Percentiles rank a stretch among this genome's conserved stretches.
These are phyloP conservation scores for Neospermospora avenae DNA, from an alignment of 2,329 filamentous ascomycete species.

Conservation along the genomic window DNA sequence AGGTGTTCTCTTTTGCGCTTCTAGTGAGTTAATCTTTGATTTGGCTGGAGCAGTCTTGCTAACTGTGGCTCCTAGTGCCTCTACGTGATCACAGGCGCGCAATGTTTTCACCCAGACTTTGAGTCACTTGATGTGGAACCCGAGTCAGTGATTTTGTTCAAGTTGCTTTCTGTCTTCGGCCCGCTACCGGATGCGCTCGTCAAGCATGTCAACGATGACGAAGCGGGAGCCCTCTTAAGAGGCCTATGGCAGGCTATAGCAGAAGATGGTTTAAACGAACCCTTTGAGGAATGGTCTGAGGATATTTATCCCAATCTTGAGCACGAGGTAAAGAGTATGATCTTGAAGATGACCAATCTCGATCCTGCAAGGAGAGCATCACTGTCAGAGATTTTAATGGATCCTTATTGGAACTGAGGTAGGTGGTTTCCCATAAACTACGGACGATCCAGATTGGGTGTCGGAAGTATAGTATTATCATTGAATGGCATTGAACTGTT, in stretches of 20 bases:
- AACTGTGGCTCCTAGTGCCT: slow-evolving; percentile 21
- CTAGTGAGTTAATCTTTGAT: slow-evolving; percentile 4
- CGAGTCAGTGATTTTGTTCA: slow-evolving; percentile 8
- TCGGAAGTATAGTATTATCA: too few species aligned
- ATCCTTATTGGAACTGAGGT: slow-evolving; percentile 12
- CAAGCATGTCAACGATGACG: slow-evolving; percentile 5
- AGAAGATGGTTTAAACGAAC: too few species aligned
- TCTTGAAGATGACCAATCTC: not conserved
- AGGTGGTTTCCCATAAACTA: not conserved
- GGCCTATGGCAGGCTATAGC: too few species aligned
- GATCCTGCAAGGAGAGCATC: not conserved
- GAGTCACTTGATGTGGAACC: slow-evolving; percentile 26
- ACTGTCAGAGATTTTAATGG: not conserved
- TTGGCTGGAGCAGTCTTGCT: not conserved
- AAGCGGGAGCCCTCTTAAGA: too few species aligned
- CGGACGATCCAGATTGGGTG: not conserved
- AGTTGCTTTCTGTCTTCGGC: slow-evolving; percentile 2
- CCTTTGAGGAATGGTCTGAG: not conserved
- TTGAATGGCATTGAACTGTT: too few species aligned
- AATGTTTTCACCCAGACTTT: slow-evolving; percentile 31
- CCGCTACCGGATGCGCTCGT: not conserved
- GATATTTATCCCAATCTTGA: not conserved
- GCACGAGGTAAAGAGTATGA: not conserved
- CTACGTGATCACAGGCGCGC: slow-evolving; percentile 28
- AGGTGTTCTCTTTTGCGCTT: slow-evolving; percentile 4